These are phyloP conservation scores for Pseudogymnoascus sp. DNA, from an alignment of 2,329 filamentous ascomycete species.

Conservation along the genomic window DNA sequence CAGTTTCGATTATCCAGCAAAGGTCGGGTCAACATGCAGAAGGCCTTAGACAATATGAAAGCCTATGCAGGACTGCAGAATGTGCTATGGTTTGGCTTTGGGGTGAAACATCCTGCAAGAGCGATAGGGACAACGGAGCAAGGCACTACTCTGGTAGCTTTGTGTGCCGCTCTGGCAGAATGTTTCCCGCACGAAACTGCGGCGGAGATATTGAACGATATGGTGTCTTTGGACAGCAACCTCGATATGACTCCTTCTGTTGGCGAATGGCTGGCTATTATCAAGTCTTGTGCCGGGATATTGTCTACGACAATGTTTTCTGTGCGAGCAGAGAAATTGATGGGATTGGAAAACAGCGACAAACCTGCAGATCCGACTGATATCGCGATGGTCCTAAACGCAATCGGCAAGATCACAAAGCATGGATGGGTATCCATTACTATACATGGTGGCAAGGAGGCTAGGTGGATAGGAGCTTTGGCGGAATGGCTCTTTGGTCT, in stretches of 20 bases:
- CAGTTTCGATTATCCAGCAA: background rate
- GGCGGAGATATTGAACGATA: background rate
- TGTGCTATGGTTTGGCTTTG: background rate
- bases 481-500: background rate
- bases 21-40: background rate
- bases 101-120: background rate
- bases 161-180: background rate
- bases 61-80: background rate
- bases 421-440: background rate
- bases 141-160: background rate
- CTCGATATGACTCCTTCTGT: background rate
- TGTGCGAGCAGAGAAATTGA: background rate
- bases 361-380: background rate
- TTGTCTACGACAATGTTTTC: background rate
- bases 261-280: background rate
- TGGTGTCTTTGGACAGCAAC: background rate
- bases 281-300: background rate
- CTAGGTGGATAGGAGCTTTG: background rate
- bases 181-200: background rate
- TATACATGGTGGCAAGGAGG: background rate
- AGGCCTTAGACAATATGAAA: background rate
- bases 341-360: background rate
- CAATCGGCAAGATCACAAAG: background rate
- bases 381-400: background rate
- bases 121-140: background rate